These are phyloP conservation scores for Candida orba DNA, from an alignment of 805 yeast species.

Conservation along the genomic window DNA sequence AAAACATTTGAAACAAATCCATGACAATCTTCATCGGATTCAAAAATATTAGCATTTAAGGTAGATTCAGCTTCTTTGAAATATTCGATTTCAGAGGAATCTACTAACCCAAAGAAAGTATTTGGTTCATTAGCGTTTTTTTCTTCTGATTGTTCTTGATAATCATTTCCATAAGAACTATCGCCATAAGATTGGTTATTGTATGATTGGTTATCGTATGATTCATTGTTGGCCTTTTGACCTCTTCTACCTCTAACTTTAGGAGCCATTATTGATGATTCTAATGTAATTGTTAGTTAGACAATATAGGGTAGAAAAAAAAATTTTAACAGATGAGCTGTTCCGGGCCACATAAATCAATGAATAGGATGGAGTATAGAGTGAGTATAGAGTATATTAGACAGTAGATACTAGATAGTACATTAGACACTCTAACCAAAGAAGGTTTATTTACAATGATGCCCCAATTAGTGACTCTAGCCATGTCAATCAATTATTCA, in stretches of 20 bases:
- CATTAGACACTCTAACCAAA: no score
- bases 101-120: conserved; percentile 82
- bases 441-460: no score
- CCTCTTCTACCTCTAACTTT: conserved; percentile 39
- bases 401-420: no score
- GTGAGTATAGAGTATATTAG: no score
- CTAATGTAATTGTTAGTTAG: background rate
- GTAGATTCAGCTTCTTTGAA: conserved; percentile 91
- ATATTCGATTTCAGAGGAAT: conserved; percentile 77
- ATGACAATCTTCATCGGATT: conserved; percentile 58
- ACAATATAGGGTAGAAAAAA: background rate
- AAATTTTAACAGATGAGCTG: conserved; percentile 4
- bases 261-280: conserved; percentile 14
- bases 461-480: no score
- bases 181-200: background rate
- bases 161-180: conserved; percentile 1
- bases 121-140: conserved; percentile 22
- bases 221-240: conserved; percentile 20
- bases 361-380: no score
- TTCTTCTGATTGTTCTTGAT: conserved; percentile 13
- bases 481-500: no score
- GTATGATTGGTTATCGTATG: no score
- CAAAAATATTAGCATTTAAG: conserved; percentile 73
- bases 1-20: conserved; percentile 73
- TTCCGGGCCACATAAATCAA: conserved; percentile 4